Percentiles rank a stretch among this genome's conserved stretches.
Conservation (phyloP, 768 basidiomycete species). For the Pleurotus ostreatus region DNA sequence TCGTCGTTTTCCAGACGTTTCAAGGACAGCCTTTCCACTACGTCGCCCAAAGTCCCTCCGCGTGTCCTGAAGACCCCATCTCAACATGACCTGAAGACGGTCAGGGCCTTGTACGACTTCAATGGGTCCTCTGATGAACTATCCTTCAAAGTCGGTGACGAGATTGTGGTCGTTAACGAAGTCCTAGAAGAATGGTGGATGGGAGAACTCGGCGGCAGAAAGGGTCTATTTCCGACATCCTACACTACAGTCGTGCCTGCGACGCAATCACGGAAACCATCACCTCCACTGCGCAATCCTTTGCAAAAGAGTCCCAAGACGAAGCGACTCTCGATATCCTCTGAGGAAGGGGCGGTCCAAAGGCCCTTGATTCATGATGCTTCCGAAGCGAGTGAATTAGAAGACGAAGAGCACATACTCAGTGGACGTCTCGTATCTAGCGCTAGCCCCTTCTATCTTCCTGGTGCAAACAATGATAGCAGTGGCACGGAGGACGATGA, state of each 20-base stretch:
- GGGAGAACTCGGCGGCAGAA: constrained; percentile 66
- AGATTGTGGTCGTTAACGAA: constrained; percentile 74
- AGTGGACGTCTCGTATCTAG: constrained; percentile 37
- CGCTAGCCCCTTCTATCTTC: constrained; percentile 38
- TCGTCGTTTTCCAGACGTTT: constrained; percentile 29
- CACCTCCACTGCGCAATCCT: constrained; percentile 18
- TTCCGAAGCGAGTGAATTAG: constrained; percentile 27
- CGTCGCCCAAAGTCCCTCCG: constrained; percentile 27
- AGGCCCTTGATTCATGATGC: constrained; percentile 14
- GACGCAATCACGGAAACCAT: constrained; percentile 24
- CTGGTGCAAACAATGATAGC: constrained; percentile 3
- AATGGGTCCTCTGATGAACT: constrained; percentile 74
- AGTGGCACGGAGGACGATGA: constrained; percentile 6
- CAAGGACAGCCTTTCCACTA: constrained; percentile 21
- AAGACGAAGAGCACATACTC: constrained; percentile 47
- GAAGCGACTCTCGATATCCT: constrained; percentile 11
- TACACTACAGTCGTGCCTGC: constrained; percentile 56
- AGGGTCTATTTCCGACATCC: constrained; percentile 78
- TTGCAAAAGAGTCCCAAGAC: constrained; percentile 4
- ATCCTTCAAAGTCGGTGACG: constrained; percentile 66
- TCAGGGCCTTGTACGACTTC: constrained; percentile 76
- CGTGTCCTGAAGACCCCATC: constrained; percentile 51
- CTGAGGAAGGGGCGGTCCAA: constrained; percentile 16
- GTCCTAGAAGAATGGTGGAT: constrained; percentile 92
- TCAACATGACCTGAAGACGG: constrained; percentile 46